These are phyloP conservation scores for Inosperma sp. DNA, from an alignment of 768 basidiomycete species.

Conservation along the genomic window DNA sequence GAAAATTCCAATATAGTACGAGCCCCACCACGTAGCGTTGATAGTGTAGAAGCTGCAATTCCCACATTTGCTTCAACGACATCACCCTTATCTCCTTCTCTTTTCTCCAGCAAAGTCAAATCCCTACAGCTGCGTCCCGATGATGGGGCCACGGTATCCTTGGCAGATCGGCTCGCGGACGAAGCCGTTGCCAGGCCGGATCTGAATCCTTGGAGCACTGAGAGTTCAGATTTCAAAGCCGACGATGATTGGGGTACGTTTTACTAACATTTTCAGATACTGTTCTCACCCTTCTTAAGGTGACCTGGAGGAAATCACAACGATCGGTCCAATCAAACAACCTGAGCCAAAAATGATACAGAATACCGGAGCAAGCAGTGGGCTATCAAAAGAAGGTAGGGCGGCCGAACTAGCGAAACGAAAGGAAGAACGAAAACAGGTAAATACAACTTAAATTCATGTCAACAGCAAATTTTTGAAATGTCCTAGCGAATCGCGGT, in stretches of 20 bases:
- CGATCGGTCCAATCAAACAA: constrained; percentile 14
- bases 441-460: constrained; percentile 29
- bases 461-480: background rate
- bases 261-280: constrained; percentile 13
- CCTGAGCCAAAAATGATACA: constrained; percentile 14
- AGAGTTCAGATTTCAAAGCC: constrained; percentile 86
- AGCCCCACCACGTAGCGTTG: constrained; percentile 15
- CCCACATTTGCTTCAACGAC: constrained; percentile 18
- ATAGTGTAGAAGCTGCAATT: constrained; percentile 25
- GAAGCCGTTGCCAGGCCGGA: constrained; percentile 44
- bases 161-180: constrained; percentile 56
- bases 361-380: constrained; percentile 6
- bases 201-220: constrained; percentile 63
- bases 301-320: constrained; percentile 68
- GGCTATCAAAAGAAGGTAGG: constrained; percentile 87
- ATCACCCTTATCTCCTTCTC: constrained; percentile 12
- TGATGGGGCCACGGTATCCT: constrained; percentile 27
- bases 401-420: constrained; percentile 88
- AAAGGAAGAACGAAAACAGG: constrained; percentile 90
- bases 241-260: constrained; percentile 93
- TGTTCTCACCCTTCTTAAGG: constrained; percentile 35
- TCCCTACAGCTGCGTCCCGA: constrained; percentile 71
- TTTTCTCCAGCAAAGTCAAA: constrained; percentile 37
- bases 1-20: constrained; percentile 45
- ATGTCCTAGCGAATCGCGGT: constrained; percentile 66